Evolutionary conservation across 2,329 filamentous ascomycete genomes (phyloP), one percentile per base, ranked within the genome.

Genomic region (Phyllosticta citribraziliensis): DNA sequence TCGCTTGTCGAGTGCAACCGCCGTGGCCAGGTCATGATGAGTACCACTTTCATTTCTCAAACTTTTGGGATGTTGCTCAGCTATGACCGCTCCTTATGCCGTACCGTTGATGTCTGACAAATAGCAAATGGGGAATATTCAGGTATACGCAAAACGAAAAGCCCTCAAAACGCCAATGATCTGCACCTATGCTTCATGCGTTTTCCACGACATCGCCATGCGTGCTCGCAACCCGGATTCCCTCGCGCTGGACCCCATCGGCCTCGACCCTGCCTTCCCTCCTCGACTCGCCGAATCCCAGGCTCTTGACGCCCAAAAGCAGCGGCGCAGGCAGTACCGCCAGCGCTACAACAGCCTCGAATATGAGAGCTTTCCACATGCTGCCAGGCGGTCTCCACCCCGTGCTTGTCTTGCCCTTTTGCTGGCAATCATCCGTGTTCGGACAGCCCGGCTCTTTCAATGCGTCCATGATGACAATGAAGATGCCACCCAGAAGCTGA

Each of bases 401-500:
- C 2, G 60, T 56, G 1, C 64, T 62, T 2, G 25, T 65, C 69
- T 68, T 22, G 62, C 66, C 64, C 63, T 63, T 56, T 67, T 66
- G 66, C 69, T 68, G 19, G 62, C 66, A 64, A 63, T 63, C 55
- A 67, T 65, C 65, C 66, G 55, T 67, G 69, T 69, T 67, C 10
- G 66, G 69, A 22, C 59, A 54, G 3, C 59, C 59, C 1, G 59
- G 59, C n/a, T 73, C 67, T 58, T 84, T 83, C 64, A 97, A 78
- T 19, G 87, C 89, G 71, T 91, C 87, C 76, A 89, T 88, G 62
- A 93, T 75, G 30, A 99, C 76, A 68, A 97, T 88, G 70, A 97
- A 96, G 27, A 92, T 75, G 1, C 85, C 92, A 12, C 94, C 94
- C 0, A 95, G 75, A 8, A 97, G 74, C 77, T 97, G 93, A 0